Evolutionary conservation across 2,329 filamentous ascomycete genomes (phyloP).

Genomic region (Xylaria digitata): DNA sequence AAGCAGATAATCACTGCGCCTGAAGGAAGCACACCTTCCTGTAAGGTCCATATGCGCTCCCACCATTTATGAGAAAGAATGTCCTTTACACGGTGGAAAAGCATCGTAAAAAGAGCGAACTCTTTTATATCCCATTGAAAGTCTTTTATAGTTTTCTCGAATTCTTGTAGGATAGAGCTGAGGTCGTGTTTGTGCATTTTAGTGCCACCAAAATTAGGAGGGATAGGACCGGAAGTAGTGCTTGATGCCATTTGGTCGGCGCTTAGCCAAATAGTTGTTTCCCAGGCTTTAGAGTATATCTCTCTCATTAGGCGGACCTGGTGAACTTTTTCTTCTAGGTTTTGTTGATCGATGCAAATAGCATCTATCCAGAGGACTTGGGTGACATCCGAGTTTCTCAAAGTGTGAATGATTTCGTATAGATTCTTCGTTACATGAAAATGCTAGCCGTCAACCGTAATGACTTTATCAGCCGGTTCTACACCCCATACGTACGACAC

Average conservation of each 20-base stretch:
- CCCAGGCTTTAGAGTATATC: constrained; percentile 21
- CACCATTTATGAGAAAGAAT: constrained; percentile 2
- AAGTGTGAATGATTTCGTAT: neutral
- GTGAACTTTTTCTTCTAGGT: constrained; percentile 1
- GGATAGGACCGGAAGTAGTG: neutral
- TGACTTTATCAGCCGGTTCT: no score
- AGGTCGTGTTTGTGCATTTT: neutral
- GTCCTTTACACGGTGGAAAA: neutral
- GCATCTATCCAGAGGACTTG: constrained; percentile 34
- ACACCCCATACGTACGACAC: no score
- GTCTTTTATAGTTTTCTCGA: no score
- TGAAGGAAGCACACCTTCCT: neutral
- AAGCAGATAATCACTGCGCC: neutral
- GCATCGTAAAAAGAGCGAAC: neutral
- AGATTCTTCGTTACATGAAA: constrained; percentile 11
- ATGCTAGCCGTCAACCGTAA: no score
- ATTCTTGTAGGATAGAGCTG: neutral
- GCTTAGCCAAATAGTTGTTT: constrained; percentile 23
- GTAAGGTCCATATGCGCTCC: constrained; percentile 14
- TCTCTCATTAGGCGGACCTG: constrained; percentile 33
- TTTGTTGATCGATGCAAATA: constrained; percentile 34
- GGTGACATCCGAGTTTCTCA: neutral
- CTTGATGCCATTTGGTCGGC: no score
- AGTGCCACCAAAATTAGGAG: neutral
- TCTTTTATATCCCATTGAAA: no score